Percentiles rank a stretch among this genome's conserved stretches.
phyloP scores from a whole-genome alignment of 176 grass and related monocot genomes.

The Eragrostis nindensis region DNA sequence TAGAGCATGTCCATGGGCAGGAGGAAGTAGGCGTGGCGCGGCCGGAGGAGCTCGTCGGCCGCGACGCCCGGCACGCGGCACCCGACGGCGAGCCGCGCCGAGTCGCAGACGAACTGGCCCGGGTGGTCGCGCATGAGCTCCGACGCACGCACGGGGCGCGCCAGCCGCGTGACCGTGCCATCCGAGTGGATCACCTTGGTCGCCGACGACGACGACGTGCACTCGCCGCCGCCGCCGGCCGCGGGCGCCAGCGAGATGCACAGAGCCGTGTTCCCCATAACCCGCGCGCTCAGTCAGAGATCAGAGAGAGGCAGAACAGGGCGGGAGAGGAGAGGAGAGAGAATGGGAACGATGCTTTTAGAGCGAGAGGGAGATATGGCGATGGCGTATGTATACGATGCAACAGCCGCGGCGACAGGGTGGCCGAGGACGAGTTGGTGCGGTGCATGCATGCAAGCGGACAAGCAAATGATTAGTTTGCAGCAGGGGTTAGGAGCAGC shows the following conservation, averaged over 20 bases:
- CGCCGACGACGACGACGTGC: conserved; percentile 1
- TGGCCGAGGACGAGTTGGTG: conserved; percentile 35
- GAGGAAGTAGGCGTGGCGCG: conserved; percentile 72
- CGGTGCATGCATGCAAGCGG: conserved; percentile 49
- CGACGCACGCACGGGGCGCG: conserved; percentile 49
- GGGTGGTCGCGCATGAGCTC: conserved; percentile 73
- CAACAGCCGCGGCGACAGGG: conserved; percentile 3
- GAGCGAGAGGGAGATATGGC: not conserved
- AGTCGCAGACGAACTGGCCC: conserved; percentile 81
- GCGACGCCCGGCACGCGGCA: conserved; percentile 67
- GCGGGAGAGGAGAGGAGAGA: not conserved
- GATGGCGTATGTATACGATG: conserved; percentile 13
- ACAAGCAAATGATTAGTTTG: conserved; percentile 58
- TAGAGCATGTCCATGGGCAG: conserved; percentile 96
- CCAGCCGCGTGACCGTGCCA: conserved; percentile 51
- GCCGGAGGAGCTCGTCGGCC: conserved; percentile 65
- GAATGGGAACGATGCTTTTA: not conserved
- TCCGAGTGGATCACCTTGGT: conserved; percentile 67
- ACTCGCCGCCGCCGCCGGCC: not conserved
- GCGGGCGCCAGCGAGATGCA: conserved; percentile 43
- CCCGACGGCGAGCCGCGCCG: conserved; percentile 54
- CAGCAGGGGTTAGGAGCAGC: conserved; percentile 36
- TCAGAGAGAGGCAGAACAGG: not conserved
- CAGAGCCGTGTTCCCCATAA: conserved; percentile 62
- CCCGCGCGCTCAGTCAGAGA: not conserved